These are phyloP conservation scores for Botryotinia globosa DNA, from an alignment of 2,329 filamentous ascomycete species.

Conservation along the genomic window DNA sequence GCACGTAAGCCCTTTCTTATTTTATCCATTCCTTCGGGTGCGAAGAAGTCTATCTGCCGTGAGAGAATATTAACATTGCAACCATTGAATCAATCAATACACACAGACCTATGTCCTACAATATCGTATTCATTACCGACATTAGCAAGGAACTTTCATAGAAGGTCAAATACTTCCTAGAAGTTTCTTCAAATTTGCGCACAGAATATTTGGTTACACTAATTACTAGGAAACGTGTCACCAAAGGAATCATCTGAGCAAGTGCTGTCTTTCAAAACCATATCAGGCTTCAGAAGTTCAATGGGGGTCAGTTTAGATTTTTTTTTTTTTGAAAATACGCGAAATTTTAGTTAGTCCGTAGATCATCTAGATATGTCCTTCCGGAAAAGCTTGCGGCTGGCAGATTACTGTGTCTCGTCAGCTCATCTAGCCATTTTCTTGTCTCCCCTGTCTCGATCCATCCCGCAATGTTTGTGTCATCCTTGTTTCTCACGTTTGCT, in stretches of 20 bases:
- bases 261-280: conserved; percentile 4
- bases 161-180: background rate
- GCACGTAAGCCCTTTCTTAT: background rate
- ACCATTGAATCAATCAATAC: background rate
- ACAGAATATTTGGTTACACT: conserved; percentile 7
- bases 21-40: too few species aligned
- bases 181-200: conserved; percentile 3
- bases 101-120: background rate
- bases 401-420: background rate
- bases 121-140: conserved; percentile 4
- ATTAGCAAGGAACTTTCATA: conserved; percentile 1
- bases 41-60: background rate
- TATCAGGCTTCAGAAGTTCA: background rate
- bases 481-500: conserved; percentile 8
- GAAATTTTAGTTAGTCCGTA: background rate
- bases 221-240: background rate
- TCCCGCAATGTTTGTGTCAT: background rate
- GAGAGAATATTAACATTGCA: background rate
- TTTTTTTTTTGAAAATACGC: background rate
- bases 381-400: background rate
- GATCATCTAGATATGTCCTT: background rate
- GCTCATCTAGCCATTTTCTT: background rate
- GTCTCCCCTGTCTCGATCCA: background rate
- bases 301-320: background rate
- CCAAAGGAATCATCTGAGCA: background rate